Conservation (phyloP, 208 protist species). For the Leishmania martiniquensis region DNA sequence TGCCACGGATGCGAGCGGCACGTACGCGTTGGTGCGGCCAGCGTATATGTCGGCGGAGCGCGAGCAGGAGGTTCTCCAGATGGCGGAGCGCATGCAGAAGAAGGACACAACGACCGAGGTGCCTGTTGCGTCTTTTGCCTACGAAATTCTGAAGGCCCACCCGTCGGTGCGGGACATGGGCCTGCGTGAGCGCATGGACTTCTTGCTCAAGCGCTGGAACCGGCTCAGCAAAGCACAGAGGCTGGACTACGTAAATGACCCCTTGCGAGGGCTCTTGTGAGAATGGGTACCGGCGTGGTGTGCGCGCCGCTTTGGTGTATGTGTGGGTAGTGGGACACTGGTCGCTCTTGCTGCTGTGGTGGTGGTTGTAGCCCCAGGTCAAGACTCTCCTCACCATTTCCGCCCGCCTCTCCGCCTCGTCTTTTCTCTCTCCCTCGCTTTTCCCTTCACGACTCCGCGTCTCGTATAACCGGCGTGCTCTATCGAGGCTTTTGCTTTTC, state of each 20-base stretch:
- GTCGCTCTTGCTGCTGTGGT: neutral
- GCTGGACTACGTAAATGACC: constrained; percentile 76
- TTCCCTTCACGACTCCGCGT: neutral
- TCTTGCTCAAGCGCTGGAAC: constrained; percentile 74
- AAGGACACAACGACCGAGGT: constrained; percentile 79
- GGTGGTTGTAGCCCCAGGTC: neutral
- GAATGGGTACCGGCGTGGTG: neutral
- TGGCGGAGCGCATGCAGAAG: constrained; percentile 82
- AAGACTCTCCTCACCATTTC: neutral
- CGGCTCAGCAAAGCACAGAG: constrained; percentile 65
- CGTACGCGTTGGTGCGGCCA: constrained; percentile 32
- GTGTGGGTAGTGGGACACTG: neutral
- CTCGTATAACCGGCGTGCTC: too few relatives aligned
- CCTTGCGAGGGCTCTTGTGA: constrained; percentile 82
- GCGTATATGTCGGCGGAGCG: constrained; percentile 61
- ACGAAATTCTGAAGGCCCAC: constrained; percentile 79
- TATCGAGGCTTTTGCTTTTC: neutral
- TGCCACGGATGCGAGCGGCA: neutral
- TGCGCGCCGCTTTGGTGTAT: neutral
- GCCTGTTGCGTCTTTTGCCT: constrained; percentile 85
- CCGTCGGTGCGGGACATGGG: constrained; percentile 85
- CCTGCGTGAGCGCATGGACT: constrained; percentile 88
- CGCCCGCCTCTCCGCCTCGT: neutral
- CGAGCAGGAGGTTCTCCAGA: constrained; percentile 67
- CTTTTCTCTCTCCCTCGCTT: neutral